A percentile compares a stretch with the other conserved stretches of the same genome.
These are phyloP conservation scores for Cymbopogon citratus DNA, from an alignment of 176 grass and related monocot genomes.

Conservation along the genomic window DNA sequence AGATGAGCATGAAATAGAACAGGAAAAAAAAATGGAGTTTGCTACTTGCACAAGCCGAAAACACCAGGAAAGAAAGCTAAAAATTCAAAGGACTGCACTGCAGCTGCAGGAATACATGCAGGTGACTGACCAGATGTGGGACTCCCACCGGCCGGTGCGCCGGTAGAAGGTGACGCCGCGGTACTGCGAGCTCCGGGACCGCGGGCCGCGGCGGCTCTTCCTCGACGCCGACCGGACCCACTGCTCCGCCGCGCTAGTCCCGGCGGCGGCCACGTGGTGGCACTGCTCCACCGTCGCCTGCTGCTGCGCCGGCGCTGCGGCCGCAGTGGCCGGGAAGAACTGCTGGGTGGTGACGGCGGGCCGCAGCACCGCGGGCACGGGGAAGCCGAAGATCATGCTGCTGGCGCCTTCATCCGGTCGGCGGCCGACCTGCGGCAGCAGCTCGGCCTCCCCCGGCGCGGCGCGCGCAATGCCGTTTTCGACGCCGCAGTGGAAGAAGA, in stretches of 20 bases:
- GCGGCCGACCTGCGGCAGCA: neutral
- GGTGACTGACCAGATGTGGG: constrained; percentile 48
- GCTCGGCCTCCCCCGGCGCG: neutral
- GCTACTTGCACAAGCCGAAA: too few species aligned
- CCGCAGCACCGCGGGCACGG: neutral
- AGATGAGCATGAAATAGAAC: neutral
- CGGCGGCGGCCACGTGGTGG: neutral
- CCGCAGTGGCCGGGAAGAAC: constrained; percentile 41
- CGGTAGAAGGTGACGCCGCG: constrained; percentile 86
- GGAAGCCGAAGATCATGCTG: constrained; percentile 17
- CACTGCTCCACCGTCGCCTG: neutral
- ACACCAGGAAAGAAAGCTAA: too few species aligned
- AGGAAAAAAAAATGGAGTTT: neutral
- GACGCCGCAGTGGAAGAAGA: neutral
- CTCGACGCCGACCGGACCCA: constrained; percentile 29
- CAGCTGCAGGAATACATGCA: too few species aligned
- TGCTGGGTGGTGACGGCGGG: constrained; percentile 43
- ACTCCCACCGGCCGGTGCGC: constrained; percentile 70
- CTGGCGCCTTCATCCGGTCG: neutral
- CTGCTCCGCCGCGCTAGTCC: neutral
- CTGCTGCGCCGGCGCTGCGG: neutral
- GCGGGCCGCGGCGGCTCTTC: constrained; percentile 59
- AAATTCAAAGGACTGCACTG: too few species aligned
- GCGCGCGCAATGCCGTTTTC: neutral
- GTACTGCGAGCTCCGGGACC: constrained; percentile 77